A percentile compares a stretch with the other conserved stretches of the same genome.
Conservation (phyloP, 73 alveolate species). For the Symbiodinium pilosum region DNA sequence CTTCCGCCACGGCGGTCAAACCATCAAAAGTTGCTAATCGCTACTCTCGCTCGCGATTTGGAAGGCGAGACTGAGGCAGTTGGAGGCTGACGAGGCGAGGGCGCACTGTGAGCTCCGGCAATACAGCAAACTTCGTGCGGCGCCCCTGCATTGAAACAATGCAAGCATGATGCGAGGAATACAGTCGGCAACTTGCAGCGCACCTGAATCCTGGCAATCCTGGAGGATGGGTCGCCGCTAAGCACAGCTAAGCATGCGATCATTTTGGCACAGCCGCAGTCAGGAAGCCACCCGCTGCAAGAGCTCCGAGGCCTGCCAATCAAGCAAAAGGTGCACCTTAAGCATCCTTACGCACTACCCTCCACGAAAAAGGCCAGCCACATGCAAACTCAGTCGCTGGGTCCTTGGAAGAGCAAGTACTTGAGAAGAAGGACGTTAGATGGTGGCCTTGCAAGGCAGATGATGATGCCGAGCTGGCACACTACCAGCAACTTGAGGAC, state of each 20-base stretch:
- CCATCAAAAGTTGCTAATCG: neutral
- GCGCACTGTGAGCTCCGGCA: neutral
- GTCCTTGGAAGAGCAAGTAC: neutral
- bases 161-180: too few species aligned
- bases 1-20: too few species aligned
- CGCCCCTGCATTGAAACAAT: too few species aligned
- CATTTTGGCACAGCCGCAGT: too few species aligned
- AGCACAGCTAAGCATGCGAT: too few species aligned
- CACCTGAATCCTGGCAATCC: conserved; percentile 90
- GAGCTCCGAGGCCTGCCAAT: neutral
- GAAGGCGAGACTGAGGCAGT: conserved; percentile 57
- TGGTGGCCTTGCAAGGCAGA: neutral
- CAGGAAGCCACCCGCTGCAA: conserved; percentile 21
- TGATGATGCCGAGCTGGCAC: conserved; percentile 71
- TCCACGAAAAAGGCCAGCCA: too few species aligned
- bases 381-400: neutral
- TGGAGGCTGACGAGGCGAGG: conserved; percentile 90
- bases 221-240: too few species aligned
- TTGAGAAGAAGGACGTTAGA: neutral
- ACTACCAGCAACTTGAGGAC: conserved; percentile 92
- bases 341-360: too few species aligned
- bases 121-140: too few species aligned
- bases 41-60: neutral
- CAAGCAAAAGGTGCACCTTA: too few species aligned
- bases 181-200: conserved; percentile 65